Evolutionary conservation across 495 filamentous ascomycete species (phyloP).

Genomic region (Alectoria sarmentosa): DNA sequence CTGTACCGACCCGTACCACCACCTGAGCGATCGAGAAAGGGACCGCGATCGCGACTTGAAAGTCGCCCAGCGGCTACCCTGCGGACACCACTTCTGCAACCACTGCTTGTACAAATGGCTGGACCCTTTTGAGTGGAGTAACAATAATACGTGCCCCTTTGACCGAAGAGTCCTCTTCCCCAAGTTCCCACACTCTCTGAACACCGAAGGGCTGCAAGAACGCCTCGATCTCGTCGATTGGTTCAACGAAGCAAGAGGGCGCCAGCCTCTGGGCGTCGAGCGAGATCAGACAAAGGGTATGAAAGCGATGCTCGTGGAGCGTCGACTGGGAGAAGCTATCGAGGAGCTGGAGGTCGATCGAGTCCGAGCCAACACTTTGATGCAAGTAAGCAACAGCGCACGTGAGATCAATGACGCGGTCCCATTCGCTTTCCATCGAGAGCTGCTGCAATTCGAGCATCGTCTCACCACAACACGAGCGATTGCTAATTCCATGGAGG

Average conservation of each 20-base stretch:
- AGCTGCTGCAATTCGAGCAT: background rate
- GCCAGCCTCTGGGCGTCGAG: background rate
- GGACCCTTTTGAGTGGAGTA: background rate
- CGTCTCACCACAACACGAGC: background rate
- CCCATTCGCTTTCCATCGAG: background rate
- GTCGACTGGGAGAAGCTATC: background rate
- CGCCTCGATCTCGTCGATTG: background rate
- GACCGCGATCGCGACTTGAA: background rate
- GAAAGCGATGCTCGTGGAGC: background rate
- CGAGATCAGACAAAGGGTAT: background rate
- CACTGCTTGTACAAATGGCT: background rate
- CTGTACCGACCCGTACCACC: background rate
- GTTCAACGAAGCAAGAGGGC: background rate
- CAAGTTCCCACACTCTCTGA: background rate
- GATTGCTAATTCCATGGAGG: background rate
- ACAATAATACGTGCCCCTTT: slow-evolving; percentile 1
- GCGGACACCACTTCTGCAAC: background rate
- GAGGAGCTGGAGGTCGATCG: background rate
- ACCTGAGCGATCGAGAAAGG: background rate
- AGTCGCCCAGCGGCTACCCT: background rate
- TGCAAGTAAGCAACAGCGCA: background rate
- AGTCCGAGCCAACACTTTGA: background rate
- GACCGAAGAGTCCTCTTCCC: background rate
- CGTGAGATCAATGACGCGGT: background rate
- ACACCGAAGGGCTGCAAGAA: background rate